phyloP scores from a whole-genome alignment of 805 yeast species.

The Komagataella mondaviorum region DNA sequence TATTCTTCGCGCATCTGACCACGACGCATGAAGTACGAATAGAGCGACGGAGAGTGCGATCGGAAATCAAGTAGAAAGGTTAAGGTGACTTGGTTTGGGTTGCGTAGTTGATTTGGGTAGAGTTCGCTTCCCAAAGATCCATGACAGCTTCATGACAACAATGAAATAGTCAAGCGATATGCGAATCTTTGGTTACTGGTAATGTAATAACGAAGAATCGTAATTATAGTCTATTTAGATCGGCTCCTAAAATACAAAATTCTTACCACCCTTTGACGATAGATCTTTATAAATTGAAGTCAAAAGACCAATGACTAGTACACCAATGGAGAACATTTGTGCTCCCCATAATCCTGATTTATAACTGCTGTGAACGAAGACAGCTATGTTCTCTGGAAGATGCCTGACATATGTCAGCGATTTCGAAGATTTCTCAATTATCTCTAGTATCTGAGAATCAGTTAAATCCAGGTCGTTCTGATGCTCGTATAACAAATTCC shows the following conservation, averaged over 20 bases:
- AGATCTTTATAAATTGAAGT: neutral
- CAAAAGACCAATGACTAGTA: neutral
- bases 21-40: neutral
- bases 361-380: conserved; percentile 13
- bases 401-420: conserved; percentile 11
- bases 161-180: too few relatives aligned
- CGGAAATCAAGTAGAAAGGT: neutral
- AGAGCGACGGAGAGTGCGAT: neutral
- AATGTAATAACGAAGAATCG: neutral
- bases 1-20: neutral
- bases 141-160: too few relatives aligned
- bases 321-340: conserved; percentile 7
- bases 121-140: too few relatives aligned
- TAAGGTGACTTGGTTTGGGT: neutral
- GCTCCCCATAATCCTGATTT: conserved; percentile 14
- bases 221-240: neutral
- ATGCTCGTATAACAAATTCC: neutral
- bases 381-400: conserved; percentile 8
- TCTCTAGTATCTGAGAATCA: conserved; percentile 7
- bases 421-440: conserved; percentile 10
- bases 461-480: conserved; percentile 1
- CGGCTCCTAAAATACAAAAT: neutral
- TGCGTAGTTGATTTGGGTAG: too few relatives aligned
- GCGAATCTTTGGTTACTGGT: too few relatives aligned
- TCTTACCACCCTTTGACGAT: neutral